Evolutionary conservation across 2,329 filamentous ascomycete species (phyloP), one percentile per base, ranked within the genome.

Genomic region (Arachnomyces sp.): DNA sequence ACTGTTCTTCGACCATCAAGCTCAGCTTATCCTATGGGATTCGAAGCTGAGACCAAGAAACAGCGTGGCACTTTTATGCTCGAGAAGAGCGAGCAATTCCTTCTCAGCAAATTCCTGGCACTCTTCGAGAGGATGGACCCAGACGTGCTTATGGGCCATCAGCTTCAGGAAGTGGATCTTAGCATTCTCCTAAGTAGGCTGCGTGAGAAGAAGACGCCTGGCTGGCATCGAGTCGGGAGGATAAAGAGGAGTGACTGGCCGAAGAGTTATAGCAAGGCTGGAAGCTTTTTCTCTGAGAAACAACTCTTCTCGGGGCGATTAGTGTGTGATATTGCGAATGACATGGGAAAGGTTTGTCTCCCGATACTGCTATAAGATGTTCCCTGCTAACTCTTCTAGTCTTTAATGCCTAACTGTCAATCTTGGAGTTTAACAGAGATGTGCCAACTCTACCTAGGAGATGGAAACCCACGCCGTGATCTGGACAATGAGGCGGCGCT

Each of bases 371-470:
- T 8, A 13, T 28, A 18, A 7, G 16, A 28, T 28, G 12, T 16
- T 18, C 30, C 31, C 6, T 31, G 20, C n/a, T 35, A 15, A 38
- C 20, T 40, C 57, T 32, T 29, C 33, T 51, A 71, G 70, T 95
- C 90, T 8, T 77, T 88, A 49, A 96, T 96, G 90, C 81, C 77
- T 53, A 94, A 94, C 66, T 98, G 92, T 61, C 90, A 95, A 63
- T 94, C 89, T 2, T 98, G 92, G 92, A 94, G 84, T 61, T 72
- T 98, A 61, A 93, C 90, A 2, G 92, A 98, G 63, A 98, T 98
- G 89, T 94, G 88, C 60, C 85, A 82, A 48, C 74, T 96, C 12
- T 94, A 95, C 50, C 79, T 98, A 4, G 74, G 79, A 25, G 77
- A 77, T 17, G 77, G 78, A 42, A 82, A 82, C 56, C 72, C 72